phyloP scores from a whole-genome alignment of 805 yeast species.

The Candida mattraensis region DNA sequence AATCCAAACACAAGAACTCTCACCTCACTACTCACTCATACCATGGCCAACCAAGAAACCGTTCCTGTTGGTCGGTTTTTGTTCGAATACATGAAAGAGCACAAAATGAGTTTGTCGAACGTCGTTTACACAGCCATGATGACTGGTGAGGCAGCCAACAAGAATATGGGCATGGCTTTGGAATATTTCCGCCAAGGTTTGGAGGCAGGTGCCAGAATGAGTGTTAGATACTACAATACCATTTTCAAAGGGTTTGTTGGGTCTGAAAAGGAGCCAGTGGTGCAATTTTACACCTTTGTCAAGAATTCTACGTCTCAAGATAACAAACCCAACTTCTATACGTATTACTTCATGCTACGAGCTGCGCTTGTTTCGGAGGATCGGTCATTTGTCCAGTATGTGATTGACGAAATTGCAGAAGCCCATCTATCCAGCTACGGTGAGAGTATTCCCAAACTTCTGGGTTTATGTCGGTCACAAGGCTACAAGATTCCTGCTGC shows the following conservation, averaged over 20 bases:
- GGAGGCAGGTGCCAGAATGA: conserved; percentile 34
- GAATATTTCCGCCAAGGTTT: conserved; percentile 39
- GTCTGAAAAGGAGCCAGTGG: conserved; percentile 37
- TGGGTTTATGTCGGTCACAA: conserved; percentile 22
- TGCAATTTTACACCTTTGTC: conserved; percentile 39
- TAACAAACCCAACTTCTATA: conserved; percentile 47
- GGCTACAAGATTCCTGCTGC: conserved; percentile 24
- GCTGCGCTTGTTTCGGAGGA: conserved; percentile 38
- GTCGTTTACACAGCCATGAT: conserved; percentile 48
- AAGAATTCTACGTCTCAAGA: conserved; percentile 22
- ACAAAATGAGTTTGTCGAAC: conserved; percentile 34
- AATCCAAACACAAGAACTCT: conserved; percentile 44
- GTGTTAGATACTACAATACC: conserved; percentile 42
- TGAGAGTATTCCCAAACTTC: conserved; percentile 37
- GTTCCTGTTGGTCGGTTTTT: conserved; percentile 51
- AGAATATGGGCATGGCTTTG: conserved; percentile 43
- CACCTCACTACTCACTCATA: conserved; percentile 53
- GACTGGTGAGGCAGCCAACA: conserved; percentile 44
- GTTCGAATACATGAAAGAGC: conserved; percentile 40
- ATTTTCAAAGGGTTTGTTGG: conserved; percentile 49
- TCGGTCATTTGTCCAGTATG: conserved; percentile 32
- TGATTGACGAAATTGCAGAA: conserved; percentile 40
- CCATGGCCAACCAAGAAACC: conserved; percentile 47
- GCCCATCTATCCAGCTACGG: conserved; percentile 38
- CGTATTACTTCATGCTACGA: conserved; percentile 47